Conservation (phyloP, 805 yeast genomes). For the Cyberlindnera sargentensis region DNA sequence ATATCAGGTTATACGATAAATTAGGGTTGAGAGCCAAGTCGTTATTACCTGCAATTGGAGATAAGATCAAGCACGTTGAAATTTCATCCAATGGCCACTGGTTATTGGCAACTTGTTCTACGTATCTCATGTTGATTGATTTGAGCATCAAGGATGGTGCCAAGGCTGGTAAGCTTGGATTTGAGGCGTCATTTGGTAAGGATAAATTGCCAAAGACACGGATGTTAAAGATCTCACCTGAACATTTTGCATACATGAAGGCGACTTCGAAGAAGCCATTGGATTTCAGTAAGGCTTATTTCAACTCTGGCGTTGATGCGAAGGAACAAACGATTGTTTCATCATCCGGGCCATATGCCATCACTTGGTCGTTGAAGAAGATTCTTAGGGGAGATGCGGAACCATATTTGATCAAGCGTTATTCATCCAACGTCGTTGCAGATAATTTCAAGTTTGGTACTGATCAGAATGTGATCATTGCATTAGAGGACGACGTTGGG, state of each 20-base stretch:
- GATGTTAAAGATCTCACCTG: slow-evolving; percentile 61
- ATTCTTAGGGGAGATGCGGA: slow-evolving; percentile 45
- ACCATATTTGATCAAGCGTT: slow-evolving; percentile 59
- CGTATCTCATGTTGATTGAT: slow-evolving; percentile 66
- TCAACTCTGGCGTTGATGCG: slow-evolving; percentile 61
- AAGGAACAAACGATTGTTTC: slow-evolving; percentile 69
- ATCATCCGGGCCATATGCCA: slow-evolving; percentile 74
- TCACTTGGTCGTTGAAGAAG: slow-evolving; percentile 69
- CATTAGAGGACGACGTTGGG: slow-evolving; percentile 70
- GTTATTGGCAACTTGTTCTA: slow-evolving; percentile 73
- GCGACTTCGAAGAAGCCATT: slow-evolving; percentile 41
- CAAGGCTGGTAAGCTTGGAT: slow-evolving; percentile 56
- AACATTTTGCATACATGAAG: slow-evolving; percentile 59
- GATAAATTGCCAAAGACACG: slow-evolving; percentile 64
- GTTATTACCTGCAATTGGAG: slow-evolving; percentile 77
- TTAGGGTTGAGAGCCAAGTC: slow-evolving; percentile 75
- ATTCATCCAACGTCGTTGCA: slow-evolving; percentile 55
- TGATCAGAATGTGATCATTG: slow-evolving; percentile 62
- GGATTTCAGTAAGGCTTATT: slow-evolving; percentile 64
- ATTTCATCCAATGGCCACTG: slow-evolving; percentile 76
- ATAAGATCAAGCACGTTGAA: slow-evolving; percentile 58
- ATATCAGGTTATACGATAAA: slow-evolving; percentile 63
- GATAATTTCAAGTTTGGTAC: slow-evolving; percentile 76
- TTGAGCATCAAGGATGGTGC: slow-evolving; percentile 54
- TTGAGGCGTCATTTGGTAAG: slow-evolving; percentile 53